Conservation (phyloP, 2,329 filamentous ascomycete genomes). For the Colletotrichum sublineola region DNA sequence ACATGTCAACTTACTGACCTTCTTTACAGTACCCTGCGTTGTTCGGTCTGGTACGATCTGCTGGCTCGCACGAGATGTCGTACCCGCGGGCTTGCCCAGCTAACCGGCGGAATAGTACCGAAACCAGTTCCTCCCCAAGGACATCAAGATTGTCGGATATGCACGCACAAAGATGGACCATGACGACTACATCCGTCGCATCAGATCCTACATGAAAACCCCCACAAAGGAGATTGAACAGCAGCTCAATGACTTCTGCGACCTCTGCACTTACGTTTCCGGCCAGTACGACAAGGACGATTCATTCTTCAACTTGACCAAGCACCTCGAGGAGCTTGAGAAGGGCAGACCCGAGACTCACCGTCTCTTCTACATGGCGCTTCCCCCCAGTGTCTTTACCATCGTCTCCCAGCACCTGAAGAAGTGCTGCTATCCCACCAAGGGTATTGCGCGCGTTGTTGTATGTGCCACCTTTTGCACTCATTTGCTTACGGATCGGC, state of each 20-base stretch:
- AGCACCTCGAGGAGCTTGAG: slow-evolving; percentile 89
- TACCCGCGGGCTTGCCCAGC: slow-evolving; percentile 10
- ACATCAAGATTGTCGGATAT: slow-evolving; percentile 98
- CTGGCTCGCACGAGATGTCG: slow-evolving; percentile 9
- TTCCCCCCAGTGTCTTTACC: slow-evolving; percentile 97
- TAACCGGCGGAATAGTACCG: slow-evolving; percentile 75
- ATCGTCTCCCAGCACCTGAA: slow-evolving; percentile 98
- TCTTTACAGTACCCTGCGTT: slow-evolving; percentile 86
- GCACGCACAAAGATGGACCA: slow-evolving; percentile 99
- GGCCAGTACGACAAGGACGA: slow-evolving; percentile 98
- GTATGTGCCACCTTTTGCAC: slow-evolving; percentile 64
- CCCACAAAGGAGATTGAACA: slow-evolving; percentile 98
- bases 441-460: slow-evolving; percentile 93
- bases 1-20: slow-evolving; percentile 47
- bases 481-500: not conserved
- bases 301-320: slow-evolving; percentile 87
- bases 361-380: slow-evolving; percentile 98
- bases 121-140: slow-evolving; percentile 98
- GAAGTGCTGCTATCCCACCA: slow-evolving; percentile 94
- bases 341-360: slow-evolving; percentile 85
- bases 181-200: slow-evolving; percentile 91
- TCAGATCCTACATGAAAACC: slow-evolving; percentile 99
- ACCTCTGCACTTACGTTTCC: slow-evolving; percentile 92
- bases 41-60: slow-evolving; percentile 88
- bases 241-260: slow-evolving; percentile 90